Evolutionary conservation across 2,329 filamentous ascomycete species (phyloP).

Genomic region (Aspergillus costaricaensis): DNA sequence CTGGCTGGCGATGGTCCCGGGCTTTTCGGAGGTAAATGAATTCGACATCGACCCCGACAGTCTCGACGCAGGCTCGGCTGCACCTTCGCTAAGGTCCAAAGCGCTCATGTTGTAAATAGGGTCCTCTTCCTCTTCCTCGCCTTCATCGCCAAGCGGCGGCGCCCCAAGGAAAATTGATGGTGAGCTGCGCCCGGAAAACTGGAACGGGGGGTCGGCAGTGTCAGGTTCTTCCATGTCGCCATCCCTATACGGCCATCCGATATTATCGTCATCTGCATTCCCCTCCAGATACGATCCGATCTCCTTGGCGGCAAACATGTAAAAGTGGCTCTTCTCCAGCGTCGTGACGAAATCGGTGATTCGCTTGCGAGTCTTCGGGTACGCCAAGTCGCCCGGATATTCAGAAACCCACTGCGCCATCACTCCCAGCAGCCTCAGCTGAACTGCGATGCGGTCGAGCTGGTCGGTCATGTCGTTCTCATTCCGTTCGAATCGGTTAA

Average conservation of each 20-base stretch:
- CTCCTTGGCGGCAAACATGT: slow-evolving; percentile 80
- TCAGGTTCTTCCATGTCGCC: slow-evolving; percentile 54
- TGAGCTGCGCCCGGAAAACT: slow-evolving; percentile 45
- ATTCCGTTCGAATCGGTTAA: slow-evolving; percentile 64
- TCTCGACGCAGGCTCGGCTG: slow-evolving; percentile 39
- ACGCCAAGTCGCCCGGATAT: slow-evolving; percentile 92
- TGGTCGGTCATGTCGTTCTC: slow-evolving; percentile 72
- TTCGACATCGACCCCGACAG: slow-evolving; percentile 44
- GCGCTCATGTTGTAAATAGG: slow-evolving; percentile 42
- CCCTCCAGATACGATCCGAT: slow-evolving; percentile 77
- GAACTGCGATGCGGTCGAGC: slow-evolving; percentile 75
- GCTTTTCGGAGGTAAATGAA: slow-evolving; percentile 42
- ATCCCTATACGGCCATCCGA: slow-evolving; percentile 86
- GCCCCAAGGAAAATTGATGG: slow-evolving; percentile 36
- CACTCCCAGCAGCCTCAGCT: slow-evolving; percentile 80
- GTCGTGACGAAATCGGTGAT: slow-evolving; percentile 74
- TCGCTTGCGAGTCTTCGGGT: slow-evolving; percentile 68
- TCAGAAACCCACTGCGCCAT: slow-evolving; percentile 85
- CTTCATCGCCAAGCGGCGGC: slow-evolving; percentile 25
- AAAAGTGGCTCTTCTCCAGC: slow-evolving; percentile 76
- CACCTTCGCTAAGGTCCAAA: slow-evolving; percentile 42
- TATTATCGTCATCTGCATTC: slow-evolving; percentile 84
- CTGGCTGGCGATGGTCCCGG: slow-evolving; percentile 44
- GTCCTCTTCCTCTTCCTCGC: slow-evolving; percentile 39
- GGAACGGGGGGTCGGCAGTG: slow-evolving; percentile 43